Conservation (phyloP, 257 asterid genomes). For the Mentha longifolia region DNA sequence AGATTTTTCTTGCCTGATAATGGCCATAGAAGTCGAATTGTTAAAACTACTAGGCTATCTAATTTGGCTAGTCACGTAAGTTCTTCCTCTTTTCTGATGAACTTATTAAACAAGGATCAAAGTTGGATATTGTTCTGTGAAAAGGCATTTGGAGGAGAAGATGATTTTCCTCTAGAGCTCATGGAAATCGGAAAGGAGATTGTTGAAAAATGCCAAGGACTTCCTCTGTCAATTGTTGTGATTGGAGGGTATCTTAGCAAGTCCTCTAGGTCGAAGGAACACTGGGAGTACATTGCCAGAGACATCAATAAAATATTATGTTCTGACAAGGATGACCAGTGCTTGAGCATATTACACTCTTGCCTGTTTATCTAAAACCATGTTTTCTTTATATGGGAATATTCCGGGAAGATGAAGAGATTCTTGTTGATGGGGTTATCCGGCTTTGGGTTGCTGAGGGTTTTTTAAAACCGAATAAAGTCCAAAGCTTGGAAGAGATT, state of each 20-base stretch:
- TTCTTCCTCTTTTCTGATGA: too few relatives aligned
- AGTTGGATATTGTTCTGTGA: too few relatives aligned
- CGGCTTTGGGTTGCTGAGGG: neutral
- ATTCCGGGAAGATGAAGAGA: neutral
- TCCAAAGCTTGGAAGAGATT: constrained; percentile 6
- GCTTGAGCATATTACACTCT: neutral
- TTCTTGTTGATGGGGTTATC: neutral
- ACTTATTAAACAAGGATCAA: too few relatives aligned
- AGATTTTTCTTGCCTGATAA: too few relatives aligned
- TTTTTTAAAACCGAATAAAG: neutral
- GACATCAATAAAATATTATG: neutral
- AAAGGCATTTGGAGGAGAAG: too few relatives aligned
- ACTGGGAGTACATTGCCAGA: neutral
- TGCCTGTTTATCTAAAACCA: neutral
- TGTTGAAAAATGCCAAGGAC: constrained; percentile 14
- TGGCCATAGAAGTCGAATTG: too few relatives aligned
- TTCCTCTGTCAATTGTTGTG: constrained; percentile 24
- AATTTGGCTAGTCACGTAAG: too few relatives aligned
- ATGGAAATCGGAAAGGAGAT: neutral
- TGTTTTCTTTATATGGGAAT: too few relatives aligned
- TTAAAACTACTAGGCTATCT: too few relatives aligned
- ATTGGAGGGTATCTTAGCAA: constrained; percentile 7
- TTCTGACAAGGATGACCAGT: neutral
- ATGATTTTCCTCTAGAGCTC: neutral
- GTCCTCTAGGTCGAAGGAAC: neutral